Base-by-base conservation (phyloP, 139 green algal species). In the Zygnema cylindricum region DNA sequence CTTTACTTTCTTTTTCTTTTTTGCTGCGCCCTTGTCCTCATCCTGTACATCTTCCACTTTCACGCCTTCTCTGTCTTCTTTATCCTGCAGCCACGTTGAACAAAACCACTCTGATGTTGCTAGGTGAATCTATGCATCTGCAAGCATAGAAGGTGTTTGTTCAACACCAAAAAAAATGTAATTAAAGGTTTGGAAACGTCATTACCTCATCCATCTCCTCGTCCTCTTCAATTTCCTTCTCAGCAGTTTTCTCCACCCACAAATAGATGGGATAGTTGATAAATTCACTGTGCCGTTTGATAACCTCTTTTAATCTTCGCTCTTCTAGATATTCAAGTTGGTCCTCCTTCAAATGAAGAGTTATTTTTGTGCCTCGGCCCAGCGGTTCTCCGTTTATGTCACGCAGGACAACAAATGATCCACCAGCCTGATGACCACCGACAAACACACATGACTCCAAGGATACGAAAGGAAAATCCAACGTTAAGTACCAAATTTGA, bases 281-380 rank as follows among this genome's bases (percentile, higher is more conserved):
- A 95, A 99, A 99, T 95, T 99, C 98, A 63, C 86, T 95, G 95
- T 99, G 97, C 95, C 98, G 99, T 95, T 99, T 99, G 16, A 99
- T 95, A 69, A 99, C 93, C 89, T 99, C 98, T 94, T 98, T 99
- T 30, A 99, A 86, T 76, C 96, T 94, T 43, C 96, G 93, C 95
- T 99, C 98, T 94, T 99, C 97, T 54, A 99, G 89, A 92, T 99
- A 99, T 94, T 99, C 98, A 40, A 78, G 39, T 86, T 92, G 88
- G 39, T 93, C 49, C 40, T 94, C 92, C 95, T 99, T 99, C 2
- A 99, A 93, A 93, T 98, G 92, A 86, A 99, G 94, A 35, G 95
- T 92, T 55, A 99, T 98, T 93, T 97, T 97, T 88, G 98, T 99
- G 76, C 98, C 98, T 49, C 98, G 96, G 33, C 96, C 96, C 38